Conservation (phyloP, 1,139 yeast species). For the Yamadazyma jaroonii region DNA sequence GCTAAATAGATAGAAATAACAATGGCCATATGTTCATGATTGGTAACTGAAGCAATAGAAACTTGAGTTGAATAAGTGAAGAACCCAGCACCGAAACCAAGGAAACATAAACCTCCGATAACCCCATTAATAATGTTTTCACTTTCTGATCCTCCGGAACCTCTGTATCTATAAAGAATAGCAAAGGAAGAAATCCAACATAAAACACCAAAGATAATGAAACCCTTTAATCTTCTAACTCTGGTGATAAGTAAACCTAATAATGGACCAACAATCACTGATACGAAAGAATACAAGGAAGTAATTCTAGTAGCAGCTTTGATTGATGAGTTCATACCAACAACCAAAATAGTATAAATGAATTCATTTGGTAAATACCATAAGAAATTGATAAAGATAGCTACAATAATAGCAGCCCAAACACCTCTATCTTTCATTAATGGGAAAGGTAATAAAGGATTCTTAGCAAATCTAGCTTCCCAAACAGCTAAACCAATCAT, state of each 20-base stretch:
- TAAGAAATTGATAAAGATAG: slow-evolving; percentile 52
- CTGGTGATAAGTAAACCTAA: slow-evolving; percentile 54
- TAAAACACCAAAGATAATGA: slow-evolving; percentile 55
- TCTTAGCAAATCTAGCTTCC: slow-evolving; percentile 50
- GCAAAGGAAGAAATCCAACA: slow-evolving; percentile 61
- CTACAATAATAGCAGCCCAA: slow-evolving; percentile 48
- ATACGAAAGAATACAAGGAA: slow-evolving; percentile 60
- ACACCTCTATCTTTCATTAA: slow-evolving; percentile 66
- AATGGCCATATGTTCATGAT: slow-evolving; percentile 65
- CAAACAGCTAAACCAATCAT: slow-evolving; percentile 53
- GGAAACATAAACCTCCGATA: slow-evolving; percentile 61
- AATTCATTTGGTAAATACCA: slow-evolving; percentile 71
- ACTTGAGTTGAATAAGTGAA: slow-evolving; percentile 68
- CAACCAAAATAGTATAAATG: slow-evolving; percentile 61
- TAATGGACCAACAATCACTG: slow-evolving; percentile 59
- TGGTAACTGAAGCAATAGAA: slow-evolving; percentile 59
- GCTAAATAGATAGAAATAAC: slow-evolving; percentile 57
- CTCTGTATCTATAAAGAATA: slow-evolving; percentile 55
- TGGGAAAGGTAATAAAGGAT: slow-evolving; percentile 58
- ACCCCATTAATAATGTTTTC: slow-evolving; percentile 45
- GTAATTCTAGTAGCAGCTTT: slow-evolving; percentile 66
- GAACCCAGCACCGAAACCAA: slow-evolving; percentile 74
- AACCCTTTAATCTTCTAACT: slow-evolving; percentile 55
- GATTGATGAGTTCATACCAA: slow-evolving; percentile 56
- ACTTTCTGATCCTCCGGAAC: slow-evolving; percentile 40